Evolutionary conservation across 2,329 filamentous ascomycete species (phyloP).

Genomic region (Aspergillus pseudotamarii): DNA sequence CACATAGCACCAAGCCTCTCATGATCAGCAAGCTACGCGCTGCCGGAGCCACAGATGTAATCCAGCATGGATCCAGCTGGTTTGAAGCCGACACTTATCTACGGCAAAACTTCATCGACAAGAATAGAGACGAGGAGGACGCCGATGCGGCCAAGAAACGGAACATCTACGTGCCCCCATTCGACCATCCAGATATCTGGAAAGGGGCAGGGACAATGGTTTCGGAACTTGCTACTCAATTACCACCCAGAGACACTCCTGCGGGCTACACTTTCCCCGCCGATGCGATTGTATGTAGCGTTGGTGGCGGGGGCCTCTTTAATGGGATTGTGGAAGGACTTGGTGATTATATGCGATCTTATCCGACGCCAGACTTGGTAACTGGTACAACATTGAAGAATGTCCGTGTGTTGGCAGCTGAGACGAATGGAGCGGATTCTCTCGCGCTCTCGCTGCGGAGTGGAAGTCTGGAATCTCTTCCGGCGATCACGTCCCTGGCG

Average conservation of each 20-base stretch:
- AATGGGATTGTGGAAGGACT: constrained; percentile 72
- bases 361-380: constrained; percentile 16
- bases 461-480: constrained; percentile 59
- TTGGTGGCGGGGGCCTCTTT: constrained; percentile 77
- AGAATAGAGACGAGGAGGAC: constrained; percentile 9
- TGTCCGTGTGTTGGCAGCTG: constrained; percentile 64
- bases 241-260: constrained; percentile 25
- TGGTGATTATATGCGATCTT: constrained; percentile 27
- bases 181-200: constrained; percentile 43
- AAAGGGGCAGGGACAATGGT: constrained; percentile 39
- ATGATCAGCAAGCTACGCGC: constrained; percentile 71
- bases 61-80: constrained; percentile 69
- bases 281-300: constrained; percentile 73
- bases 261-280: constrained; percentile 44
- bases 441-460: constrained; percentile 63
- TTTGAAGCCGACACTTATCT: constrained; percentile 69
- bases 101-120: constrained; percentile 49
- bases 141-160: constrained; percentile 8
- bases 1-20: constrained; percentile 61
- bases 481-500: constrained; percentile 71
- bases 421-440: constrained; percentile 72
- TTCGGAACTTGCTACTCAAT: constrained; percentile 38
- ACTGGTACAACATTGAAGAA: constrained; percentile 12
- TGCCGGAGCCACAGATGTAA: constrained; percentile 65
- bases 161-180: constrained; percentile 41